Percentiles rank a stretch among this genome's conserved stretches.
phyloP scores from a whole-genome alignment of 306 rosid species.

The Cucumis cinereus region DNA sequence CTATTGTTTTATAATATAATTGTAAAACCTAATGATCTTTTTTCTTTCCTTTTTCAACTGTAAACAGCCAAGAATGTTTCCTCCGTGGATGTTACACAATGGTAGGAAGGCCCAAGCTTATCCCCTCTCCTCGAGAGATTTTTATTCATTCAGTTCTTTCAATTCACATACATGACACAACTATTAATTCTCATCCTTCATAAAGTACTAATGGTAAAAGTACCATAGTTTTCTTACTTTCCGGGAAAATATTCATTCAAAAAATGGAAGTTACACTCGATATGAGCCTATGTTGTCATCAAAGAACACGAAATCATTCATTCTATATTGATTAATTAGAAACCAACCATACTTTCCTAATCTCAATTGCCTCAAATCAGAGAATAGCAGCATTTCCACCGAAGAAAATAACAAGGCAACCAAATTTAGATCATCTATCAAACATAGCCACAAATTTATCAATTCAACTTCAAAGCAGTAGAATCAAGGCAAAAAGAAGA shows the following conservation, averaged over 20 bases:
- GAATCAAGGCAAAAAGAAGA: background rate
- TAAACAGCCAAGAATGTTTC: background rate
- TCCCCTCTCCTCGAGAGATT: background rate
- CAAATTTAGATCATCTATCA: background rate
- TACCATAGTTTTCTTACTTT: background rate
- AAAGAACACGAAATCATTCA: background rate
- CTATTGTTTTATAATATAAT: background rate
- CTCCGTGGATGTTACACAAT: background rate
- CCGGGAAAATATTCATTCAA: background rate
- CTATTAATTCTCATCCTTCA: background rate
- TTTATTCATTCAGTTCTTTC: background rate
- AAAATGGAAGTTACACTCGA: background rate
- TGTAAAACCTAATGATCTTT: background rate
- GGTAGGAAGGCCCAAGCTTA: background rate
- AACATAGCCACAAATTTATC: background rate
- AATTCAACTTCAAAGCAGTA: background rate
- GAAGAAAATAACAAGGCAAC: background rate
- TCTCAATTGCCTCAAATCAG: background rate
- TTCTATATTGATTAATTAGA: background rate
- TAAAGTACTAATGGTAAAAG: background rate
- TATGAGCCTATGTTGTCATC: background rate
- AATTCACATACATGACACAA: background rate
- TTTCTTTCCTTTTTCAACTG: background rate
- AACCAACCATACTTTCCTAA: background rate
- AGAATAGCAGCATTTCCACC: background rate